Evolutionary conservation across 2,329 filamentous ascomycete species (phyloP), one percentile per base, ranked within the genome.

Genomic region (Bipolaris oryzae): DNA sequence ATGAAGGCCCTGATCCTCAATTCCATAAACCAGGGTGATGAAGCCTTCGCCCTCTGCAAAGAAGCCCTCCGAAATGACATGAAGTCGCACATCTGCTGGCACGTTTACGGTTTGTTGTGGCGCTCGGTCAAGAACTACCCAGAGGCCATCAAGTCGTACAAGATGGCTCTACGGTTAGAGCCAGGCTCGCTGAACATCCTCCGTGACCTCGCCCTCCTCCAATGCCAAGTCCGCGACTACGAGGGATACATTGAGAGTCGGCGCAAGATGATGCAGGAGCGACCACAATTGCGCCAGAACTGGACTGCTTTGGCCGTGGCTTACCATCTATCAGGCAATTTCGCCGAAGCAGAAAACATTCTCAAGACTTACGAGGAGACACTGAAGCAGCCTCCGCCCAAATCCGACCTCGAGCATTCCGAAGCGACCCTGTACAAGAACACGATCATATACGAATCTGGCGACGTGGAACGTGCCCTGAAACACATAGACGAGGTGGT

Each of bases 41-140:
- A 99, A 79, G 96, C 96, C 0, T 99, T 99, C 76, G 86, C 88
- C 43, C 84, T 99, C 57, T 94, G 91, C 72, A 99, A 97, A 80
- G 86, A 92, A 64, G 95, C 96, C 33, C 83, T 99, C 69, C 92
- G 89, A 66, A 92, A 93, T 71, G 93, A 98, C 76, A 98, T 99
- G 93, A 97, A 96, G 81, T 97, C 93, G 71, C 94, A 98, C 79
- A 93, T 99, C 71, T 98, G 93, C 83, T 99, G 95, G 95, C 96
- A 99, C 78, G 95, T 99, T 59, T 99, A 98, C 76, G 95, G 96
- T 31, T 80, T 99, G 66, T 84, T 99, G 48, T 98, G 96, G 79
- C 89, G 94, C 49, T 89, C 91, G 46, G 89, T 90, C 74, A 98
- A 98, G 84, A 98, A 99, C 79, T 98, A 96, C 70, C 95, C 98